Base-by-base conservation (phyloP, 2,329 filamentous ascomycete species). In the Sclerotinia subarctica region DNA sequence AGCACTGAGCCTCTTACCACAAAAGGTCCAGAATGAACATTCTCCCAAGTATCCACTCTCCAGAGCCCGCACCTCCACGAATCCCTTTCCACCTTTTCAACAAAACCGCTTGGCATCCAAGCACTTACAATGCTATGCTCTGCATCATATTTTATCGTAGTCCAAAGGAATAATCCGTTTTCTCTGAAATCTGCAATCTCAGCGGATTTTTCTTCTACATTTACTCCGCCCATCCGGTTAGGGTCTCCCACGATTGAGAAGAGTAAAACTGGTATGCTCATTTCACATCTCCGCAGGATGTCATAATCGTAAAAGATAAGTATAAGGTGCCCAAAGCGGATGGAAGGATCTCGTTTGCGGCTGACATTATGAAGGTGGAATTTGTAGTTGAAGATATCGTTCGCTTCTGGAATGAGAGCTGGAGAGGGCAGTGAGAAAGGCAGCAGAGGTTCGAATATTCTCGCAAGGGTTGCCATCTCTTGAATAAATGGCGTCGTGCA, bases 391-490 rank as follows among this genome's bases (percentile, higher is more conserved):
- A 21, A 17, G 19, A 60, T 32, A 10, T 2, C 2, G n/a, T n/a
- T 15, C 24, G 11, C 21, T 46, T 60, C 29, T 32, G 57, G 26
- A 32, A 47, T 47, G 4, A n/a, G 5, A 47, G 42, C 15, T 5
- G 29, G 38, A 59, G 24, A 29, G 24, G 60, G 47, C 10, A 52
- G 52, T 6, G 47, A 47, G 46, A 71, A 70, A 5, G 70, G 70
- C 2, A 72, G 66, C 5, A 71, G 21, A n/a, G 69, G 64, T n/a
- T 59, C 17, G 42, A 72, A 71, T 3, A 70, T 47, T 29, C 38
- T n/a, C 11, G 66, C 29, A 7, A 71, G 64, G 13, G 58, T 66
- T 5, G 29, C 38, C 49, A 69, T 64, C 62, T 72, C 67, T n/a
- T 57, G 51, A 21, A 29, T 17, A 60, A 71, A 72, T 8, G 67